Base-by-base conservation (phyloP, 169 alveolate genomes). In the Amoebophrya sp. region DNA sequence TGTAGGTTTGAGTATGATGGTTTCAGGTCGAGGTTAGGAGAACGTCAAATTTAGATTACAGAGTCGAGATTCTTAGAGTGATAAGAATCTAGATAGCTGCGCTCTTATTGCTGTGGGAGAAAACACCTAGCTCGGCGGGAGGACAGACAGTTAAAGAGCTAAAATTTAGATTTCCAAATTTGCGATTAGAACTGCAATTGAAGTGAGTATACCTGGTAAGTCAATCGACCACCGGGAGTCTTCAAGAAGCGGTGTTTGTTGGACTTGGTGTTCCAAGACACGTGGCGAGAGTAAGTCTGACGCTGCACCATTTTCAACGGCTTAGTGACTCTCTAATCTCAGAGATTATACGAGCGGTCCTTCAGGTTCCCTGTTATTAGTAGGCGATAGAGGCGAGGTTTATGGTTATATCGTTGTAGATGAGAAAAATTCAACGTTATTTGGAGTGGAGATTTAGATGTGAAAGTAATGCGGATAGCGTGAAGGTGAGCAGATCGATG, bases 171-270 rank as follows among this genome's bases (percentile, higher is more conserved):
- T 91, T 90, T 94, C 92, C n/a, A 94, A 90, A 40, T 94, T 95
- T 36, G 93, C 95, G 41, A 96, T 92, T 41, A 93, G 93, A 40
- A 96, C 95, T 36, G 96, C 40, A 0, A 93, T 65, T 53, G 92
- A 89, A 29, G 77, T 94, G 38, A 93, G 92, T 23, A 92, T 93
- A 65, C 92, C 12, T 94, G 95, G 40, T 92, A 93, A 76, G 93
- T 40, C 39, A 93, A 90, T 39, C 93, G 91, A 12, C 95, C 95
- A 93, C 98, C 98, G 89, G 98, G 98, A 78, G 98, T 96, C 95
- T 94, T 96, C 93, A 96, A 96, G 55, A 95, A 93, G 91, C 95
- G 94, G 92, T 94, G 94, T 92, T 94, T 94, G 95, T 96, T 96
- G 54, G 97, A 95, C 38, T 93, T 93, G 90, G 98, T 96, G 94